phyloP scores from a whole-genome alignment of 257 asterid species.

The Scutellaria minor region DNA sequence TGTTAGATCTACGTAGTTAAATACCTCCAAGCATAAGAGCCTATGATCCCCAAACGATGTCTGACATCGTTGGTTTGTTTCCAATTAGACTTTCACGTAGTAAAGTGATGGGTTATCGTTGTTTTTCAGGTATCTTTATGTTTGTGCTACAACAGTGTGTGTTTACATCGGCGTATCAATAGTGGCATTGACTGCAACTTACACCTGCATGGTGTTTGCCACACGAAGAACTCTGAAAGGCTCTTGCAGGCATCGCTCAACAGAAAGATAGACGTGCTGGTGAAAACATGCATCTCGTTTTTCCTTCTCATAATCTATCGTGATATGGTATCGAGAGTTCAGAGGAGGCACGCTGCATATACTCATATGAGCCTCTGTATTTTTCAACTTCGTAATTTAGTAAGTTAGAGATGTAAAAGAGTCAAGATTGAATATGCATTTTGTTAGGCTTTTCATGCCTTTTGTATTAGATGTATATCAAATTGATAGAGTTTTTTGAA shows the following conservation, averaged over 20 bases:
- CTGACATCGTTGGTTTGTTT: not conserved
- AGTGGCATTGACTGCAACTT: slow-evolving; percentile 55
- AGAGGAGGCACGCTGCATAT: too few relatives aligned
- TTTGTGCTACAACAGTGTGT: slow-evolving; percentile 78
- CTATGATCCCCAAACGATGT: not conserved
- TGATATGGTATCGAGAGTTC: too few relatives aligned
- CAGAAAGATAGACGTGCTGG: not conserved
- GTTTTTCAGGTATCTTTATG: slow-evolving; percentile 72
- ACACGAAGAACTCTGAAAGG: slow-evolving; percentile 40
- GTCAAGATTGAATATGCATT: too few relatives aligned
- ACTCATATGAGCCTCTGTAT: too few relatives aligned
- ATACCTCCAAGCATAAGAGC: not conserved
- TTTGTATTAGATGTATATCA: too few relatives aligned
- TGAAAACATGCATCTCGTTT: not conserved
- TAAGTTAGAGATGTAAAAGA: too few relatives aligned
- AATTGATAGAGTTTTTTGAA: too few relatives aligned
- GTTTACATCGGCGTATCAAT: slow-evolving; percentile 63
- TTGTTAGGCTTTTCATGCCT: too few relatives aligned
- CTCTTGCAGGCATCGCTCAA: slow-evolving; percentile 23
- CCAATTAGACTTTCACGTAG: not conserved
- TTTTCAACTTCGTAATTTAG: too few relatives aligned
- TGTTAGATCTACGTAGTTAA: not conserved
- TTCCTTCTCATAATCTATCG: too few relatives aligned
- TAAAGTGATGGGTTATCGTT: not conserved
- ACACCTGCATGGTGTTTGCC: slow-evolving; percentile 45